Evolutionary conservation across 805 yeast genomes (phyloP), one percentile per base, ranked within the genome.

Genomic region (Metschnikowia bowlesiae): DNA sequence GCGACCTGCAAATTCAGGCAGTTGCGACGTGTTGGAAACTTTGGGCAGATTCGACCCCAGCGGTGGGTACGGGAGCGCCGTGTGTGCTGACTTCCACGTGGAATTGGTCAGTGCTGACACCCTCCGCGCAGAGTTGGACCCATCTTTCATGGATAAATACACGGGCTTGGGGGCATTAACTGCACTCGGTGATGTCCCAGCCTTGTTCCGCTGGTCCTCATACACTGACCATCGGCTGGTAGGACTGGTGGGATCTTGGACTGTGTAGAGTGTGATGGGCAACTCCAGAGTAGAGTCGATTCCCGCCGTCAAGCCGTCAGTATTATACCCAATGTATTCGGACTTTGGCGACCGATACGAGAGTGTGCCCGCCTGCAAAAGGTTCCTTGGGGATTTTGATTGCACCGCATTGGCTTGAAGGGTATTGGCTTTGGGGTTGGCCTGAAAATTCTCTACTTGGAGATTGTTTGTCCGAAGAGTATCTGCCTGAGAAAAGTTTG

Each of bases 211-310:
- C 28, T 36, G 49, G 5, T 34, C 40, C 14, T 53, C 54, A 18
- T 52, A 45, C 28, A 44, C 53, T 2, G 53, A 47, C 51, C 55
- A 47, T 2, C 55, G 38, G 9, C 29, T 35, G 9, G 39, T 28
- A 4, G 48, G 39, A 8, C 39, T 38, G 37, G 40, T 18, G 42
- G 55, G 59, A 44, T 67, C 69, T 10, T 65, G 69, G 29, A 66
- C 70, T 32, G 64, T 62, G 50, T 65, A 67, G 33, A 66, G 53
- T 60, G 62, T 62, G 11, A 64, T 55, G 14, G 71, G 71, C 38
- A 67, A 55, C 35, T 64, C 65, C 8, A 61, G 54, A 9, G 46
- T 49, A 22, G 63, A 57, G 50, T 66, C 70, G 7, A 65, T 34
- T 1, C 67, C 70, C 2, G 71, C 70, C 5, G 63, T 61, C 29